A percentile compares a stretch with the other conserved stretches of the same genome.
Evolutionary conservation across 257 asterid species (phyloP).

Genomic region (Salvia miltiorrhiza): DNA sequence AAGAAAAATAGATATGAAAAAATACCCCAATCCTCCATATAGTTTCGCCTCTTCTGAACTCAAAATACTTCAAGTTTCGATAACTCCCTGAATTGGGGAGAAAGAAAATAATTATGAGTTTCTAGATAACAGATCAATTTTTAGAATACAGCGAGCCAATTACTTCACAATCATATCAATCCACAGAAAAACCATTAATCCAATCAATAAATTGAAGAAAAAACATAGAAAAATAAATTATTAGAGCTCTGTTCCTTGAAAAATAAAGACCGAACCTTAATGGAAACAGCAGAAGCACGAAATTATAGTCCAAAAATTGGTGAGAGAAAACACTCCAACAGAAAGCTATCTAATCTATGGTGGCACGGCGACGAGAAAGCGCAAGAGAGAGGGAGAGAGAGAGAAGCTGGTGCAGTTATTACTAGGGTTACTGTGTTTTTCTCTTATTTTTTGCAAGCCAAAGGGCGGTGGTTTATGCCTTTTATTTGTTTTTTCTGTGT

Average conservation of each 20-base stretch:
- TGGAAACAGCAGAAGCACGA: neutral
- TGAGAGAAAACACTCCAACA: conserved; percentile 2
- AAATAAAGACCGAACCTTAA: conserved; percentile 13
- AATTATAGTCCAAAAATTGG: neutral
- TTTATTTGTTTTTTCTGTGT: neutral
- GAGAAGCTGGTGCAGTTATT: conserved; percentile 8
- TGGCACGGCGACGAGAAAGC: neutral
- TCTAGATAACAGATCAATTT: neutral
- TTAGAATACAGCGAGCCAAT: neutral
- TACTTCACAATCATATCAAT: neutral
- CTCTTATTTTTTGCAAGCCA: neutral
- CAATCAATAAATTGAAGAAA: neutral
- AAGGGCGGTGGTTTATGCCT: neutral
- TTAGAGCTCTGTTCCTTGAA: neutral
- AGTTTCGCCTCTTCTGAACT: conserved; percentile 22
- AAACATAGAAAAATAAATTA: neutral
- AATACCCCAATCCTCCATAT: conserved; percentile 95
- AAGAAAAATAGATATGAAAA: neutral
- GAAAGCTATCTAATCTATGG: neutral
- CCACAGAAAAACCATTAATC: neutral
- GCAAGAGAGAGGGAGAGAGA: neutral
- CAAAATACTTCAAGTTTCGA: conserved; percentile 16
- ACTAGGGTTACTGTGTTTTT: conserved; percentile 24
- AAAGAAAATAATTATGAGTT: neutral
- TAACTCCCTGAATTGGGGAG: conserved; percentile 19